Base-by-base conservation (phyloP, 1,284 basidiomycete species). In the Moesziomyces globuligerus region DNA sequence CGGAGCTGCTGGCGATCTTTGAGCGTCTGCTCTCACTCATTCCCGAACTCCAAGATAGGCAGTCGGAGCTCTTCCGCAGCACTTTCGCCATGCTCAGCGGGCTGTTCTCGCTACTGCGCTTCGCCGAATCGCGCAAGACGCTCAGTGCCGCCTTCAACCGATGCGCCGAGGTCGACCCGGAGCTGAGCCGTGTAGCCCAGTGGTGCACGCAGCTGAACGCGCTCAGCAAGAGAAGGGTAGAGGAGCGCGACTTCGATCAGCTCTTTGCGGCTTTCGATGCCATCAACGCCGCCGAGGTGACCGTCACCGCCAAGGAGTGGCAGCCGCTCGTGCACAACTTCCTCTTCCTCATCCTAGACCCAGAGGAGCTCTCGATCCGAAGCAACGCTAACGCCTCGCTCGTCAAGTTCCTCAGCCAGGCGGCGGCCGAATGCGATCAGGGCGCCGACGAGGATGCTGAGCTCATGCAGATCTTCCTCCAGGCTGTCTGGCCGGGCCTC, bases 221-320 rank as follows among this genome's bases (percentile, higher is more conserved):
- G 0, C 98, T 90, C 83, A 94, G 93, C 1, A 83, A 83, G 1
- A 90, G 88, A 73, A 87, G 93, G 15, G 83, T 95, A 36, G 93
- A 96, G 50, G 94, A 98, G 81, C 91, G 93, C 1, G 93, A 98
- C 82, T 97, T 97, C 76, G 92, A 97, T 67, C 87, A 88, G 42
- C 90, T 95, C 3, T 85, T 98, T 15, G 82, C 84, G 1, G 94
- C 92, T 0, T 97, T 93, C 82, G 86, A 88, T 4, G 82, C 79
- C 10, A 84, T 99, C 49, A 95, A 93, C 82, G 90, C 90, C 49
- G 83, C 83, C 0, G 65, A 86, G 6, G 87, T 89, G 79, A 58
- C 76, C 45, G 81, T 84, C 0, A 40, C 45, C 7, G 38, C 28
- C 2, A 55, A 50, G 23, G 87, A 92, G 45, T 98, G 95, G 96